These are phyloP conservation scores for Ambispora gerdemannii DNA, from an alignment of 192 early-diverging fungal genomes.

Conservation along the genomic window DNA sequence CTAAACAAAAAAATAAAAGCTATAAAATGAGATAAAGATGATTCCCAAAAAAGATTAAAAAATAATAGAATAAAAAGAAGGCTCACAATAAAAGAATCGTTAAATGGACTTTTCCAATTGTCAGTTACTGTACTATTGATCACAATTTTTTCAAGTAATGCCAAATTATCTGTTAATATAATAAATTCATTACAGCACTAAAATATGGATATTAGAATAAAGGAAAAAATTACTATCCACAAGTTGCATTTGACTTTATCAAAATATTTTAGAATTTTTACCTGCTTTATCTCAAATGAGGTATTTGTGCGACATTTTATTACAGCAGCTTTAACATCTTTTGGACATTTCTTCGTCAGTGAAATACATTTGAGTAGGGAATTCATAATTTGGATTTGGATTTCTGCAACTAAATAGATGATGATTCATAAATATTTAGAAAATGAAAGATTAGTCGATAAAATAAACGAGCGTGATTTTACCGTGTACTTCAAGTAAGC, in stretches of 20 bases:
- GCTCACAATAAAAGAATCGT: background rate
- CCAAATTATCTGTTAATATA: background rate
- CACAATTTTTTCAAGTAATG: background rate
- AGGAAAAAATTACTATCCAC: background rate
- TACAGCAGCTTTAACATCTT: background rate
- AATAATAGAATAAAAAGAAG: background rate
- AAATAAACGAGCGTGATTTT: background rate
- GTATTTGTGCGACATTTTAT: constrained; percentile 7
- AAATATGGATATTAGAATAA: background rate
- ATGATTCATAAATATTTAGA: no score
- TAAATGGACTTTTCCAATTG: no score
- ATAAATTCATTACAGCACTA: constrained; percentile 24
- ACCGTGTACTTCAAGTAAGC: background rate
- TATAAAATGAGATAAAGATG: background rate
- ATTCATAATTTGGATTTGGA: constrained; percentile 3
- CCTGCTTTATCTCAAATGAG: constrained; percentile 13
- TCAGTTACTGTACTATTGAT: background rate
- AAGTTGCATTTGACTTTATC: background rate
- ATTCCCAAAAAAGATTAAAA: background rate
- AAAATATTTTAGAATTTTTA: background rate
- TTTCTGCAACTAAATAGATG: background rate
- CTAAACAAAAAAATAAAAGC: background rate
- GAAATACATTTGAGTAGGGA: constrained; percentile 17
- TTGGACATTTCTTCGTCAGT: constrained; percentile 16
- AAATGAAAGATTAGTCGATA: no score